A percentile compares a stretch with the other conserved stretches of the same genome.
Conservation (phyloP, 2,329 filamentous ascomycete genomes). For the Fusarium lateritium region DNA sequence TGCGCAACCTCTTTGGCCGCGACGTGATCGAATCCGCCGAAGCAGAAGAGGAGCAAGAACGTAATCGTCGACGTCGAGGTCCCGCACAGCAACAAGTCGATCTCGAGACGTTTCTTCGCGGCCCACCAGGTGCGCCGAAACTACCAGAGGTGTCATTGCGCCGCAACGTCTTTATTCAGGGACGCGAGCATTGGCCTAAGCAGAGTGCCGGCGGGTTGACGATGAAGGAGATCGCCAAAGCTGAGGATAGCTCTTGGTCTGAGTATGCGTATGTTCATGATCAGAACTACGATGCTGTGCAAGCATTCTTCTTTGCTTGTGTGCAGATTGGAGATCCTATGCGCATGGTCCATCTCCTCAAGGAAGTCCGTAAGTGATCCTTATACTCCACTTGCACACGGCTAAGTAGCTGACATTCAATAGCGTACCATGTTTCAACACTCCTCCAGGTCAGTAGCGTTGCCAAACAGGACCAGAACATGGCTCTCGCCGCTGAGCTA, state of each 20-base stretch:
- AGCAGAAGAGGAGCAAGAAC: conserved; percentile 64
- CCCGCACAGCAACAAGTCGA: conserved; percentile 67
- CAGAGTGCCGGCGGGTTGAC: conserved; percentile 84
- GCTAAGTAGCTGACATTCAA: conserved; percentile 4
- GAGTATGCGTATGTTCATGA: conserved; percentile 87
- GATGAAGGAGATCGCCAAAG: conserved; percentile 74
- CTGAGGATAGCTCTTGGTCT: conserved; percentile 66
- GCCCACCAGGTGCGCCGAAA: conserved; percentile 70
- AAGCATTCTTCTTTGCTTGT: conserved; percentile 81
- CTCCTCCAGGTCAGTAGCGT: conserved; percentile 95
- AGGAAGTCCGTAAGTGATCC: conserved; percentile 54
- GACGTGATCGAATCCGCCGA: conserved; percentile 70
- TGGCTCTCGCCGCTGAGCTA: conserved; percentile 87
- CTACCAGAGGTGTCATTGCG: conserved; percentile 80
- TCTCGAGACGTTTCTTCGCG: conserved; percentile 68
- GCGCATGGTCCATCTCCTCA: conserved; percentile 81
- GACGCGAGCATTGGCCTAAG: conserved; percentile 88
- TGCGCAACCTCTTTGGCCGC: conserved; percentile 75
- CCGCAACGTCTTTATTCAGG: conserved; percentile 87
- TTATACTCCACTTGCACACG: background rate
- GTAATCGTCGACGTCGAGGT: conserved; percentile 54
- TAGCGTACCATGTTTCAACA: conserved; percentile 90
- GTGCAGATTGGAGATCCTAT: conserved; percentile 91
- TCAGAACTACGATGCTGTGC: conserved; percentile 78
- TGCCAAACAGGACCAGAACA: conserved; percentile 91